phyloP scores from a whole-genome alignment of 2,329 filamentous ascomycete species.

The Didymosphaeria variabile region DNA sequence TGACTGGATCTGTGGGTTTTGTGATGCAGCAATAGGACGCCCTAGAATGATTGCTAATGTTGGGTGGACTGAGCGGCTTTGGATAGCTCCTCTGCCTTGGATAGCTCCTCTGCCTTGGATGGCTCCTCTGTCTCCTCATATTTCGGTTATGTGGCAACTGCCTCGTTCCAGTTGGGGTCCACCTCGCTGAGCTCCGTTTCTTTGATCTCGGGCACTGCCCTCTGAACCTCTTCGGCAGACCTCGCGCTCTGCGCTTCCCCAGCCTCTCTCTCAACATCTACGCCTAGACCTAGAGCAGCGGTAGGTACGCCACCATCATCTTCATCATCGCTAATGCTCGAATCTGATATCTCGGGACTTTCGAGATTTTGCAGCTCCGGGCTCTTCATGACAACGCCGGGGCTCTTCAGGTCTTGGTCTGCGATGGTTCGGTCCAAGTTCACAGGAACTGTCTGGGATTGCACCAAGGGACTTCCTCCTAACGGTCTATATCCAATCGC shows the following conservation, averaged over 20 bases:
- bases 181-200: background rate
- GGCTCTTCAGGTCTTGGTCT: slow-evolving; percentile 40
- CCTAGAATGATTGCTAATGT: background rate
- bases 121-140: background rate
- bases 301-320: slow-evolving; percentile 38
- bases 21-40: background rate
- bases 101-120: background rate
- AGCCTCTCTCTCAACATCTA: background rate
- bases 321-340: slow-evolving; percentile 45
- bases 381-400: slow-evolving; percentile 51
- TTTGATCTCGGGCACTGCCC: background rate
- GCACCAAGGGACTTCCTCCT: slow-evolving; percentile 41
- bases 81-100: background rate
- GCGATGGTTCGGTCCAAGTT: slow-evolving; percentile 24
- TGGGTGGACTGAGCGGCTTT: background rate
- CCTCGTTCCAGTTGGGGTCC: background rate
- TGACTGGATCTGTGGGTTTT: background rate
- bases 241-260: background rate
- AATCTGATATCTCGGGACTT: slow-evolving; percentile 49
- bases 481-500: slow-evolving; percentile 56
- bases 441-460: slow-evolving; percentile 38
- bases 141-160: background rate
- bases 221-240: background rate
- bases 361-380: slow-evolving; percentile 51
- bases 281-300: background rate